Base-by-base conservation (phyloP, 805 yeast species). In the Candida tallmaniae region DNA sequence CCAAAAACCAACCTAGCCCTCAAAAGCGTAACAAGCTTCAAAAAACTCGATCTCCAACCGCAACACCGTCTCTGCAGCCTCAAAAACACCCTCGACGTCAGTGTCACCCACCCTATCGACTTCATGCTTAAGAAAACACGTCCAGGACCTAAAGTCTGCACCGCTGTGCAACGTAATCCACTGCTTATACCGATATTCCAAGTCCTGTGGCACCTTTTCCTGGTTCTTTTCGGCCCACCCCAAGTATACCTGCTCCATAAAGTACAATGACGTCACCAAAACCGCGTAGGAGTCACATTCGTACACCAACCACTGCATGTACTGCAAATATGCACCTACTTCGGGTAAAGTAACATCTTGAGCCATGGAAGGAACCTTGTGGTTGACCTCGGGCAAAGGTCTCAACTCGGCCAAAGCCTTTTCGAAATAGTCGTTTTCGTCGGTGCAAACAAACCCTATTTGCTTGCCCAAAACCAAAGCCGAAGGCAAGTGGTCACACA, bases 101-200 rank as follows among this genome's bases (percentile, higher is more conserved):
- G 42, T 56, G 42, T 32, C 57, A 47, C 47, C 57, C 36, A 32
- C 48, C 32, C 66, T 32, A 25, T 70, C 60, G 5, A 73, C 73
- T 44, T 74, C 77, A 1, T 38, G 37, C 32, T 48, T 53, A 25
- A 75, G 52, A 41, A 74, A 73, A 4, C 54, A 42, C n/a, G 68
- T 67, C 80, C 80, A 75, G 3, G 41, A 47, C 27, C 60, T 55
- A 37, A 75, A 75, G 7, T 50, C 70, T 4, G 52, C 54, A 4
- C 80, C 80, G 40, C 70, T 67, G 42, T 74, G 80, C 32, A 74
- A 50, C 29, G 53, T 62, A 27, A 74, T 64, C 80, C 80, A 75
- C 31, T 70, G 75, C 30, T 67, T 61, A 39, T 67, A 54, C 41
- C 68, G 72, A 62, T 68, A 73, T 17, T 58, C 60, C 23, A 73